A percentile compares a stretch with the other conserved stretches of the same genome.
phyloP scores from a whole-genome alignment of 2,329 filamentous ascomycete genomes.

The Colletotrichum paranaense region DNA sequence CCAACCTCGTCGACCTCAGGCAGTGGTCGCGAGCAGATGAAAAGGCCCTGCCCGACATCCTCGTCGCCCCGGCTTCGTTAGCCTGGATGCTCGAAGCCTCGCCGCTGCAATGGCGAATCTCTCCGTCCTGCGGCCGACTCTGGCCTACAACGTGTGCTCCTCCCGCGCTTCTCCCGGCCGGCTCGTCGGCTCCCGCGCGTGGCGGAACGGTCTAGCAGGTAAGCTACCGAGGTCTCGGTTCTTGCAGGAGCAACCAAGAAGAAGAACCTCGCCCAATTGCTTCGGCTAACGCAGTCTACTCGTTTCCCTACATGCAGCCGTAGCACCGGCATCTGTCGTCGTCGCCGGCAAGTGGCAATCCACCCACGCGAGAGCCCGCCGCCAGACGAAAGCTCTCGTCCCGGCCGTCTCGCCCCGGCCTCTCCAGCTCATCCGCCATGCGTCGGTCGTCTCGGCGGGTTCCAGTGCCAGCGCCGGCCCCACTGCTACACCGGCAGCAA shows the following conservation, averaged over 20 bases:
- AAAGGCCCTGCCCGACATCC: slow-evolving; percentile 6
- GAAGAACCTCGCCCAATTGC: not conserved
- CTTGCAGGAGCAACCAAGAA: too few relatives aligned
- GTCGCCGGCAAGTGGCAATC: slow-evolving; percentile 47
- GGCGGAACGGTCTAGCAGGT: slow-evolving; percentile 11
- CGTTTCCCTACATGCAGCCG: slow-evolving; percentile 6
- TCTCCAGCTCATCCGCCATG: slow-evolving; percentile 52
- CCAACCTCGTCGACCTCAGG: slow-evolving; percentile 1
- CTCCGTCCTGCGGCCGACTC: slow-evolving; percentile 29
- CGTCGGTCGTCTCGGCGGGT: slow-evolving; percentile 41
- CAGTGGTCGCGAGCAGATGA: slow-evolving; percentile 29
- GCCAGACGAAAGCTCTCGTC: slow-evolving; percentile 43
- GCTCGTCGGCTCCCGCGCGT: slow-evolving; percentile 24
- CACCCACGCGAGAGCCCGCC: slow-evolving; percentile 47
- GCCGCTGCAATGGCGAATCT: slow-evolving; percentile 29
- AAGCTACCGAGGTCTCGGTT: not conserved
- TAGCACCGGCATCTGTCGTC: not conserved
- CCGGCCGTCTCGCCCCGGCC: slow-evolving; percentile 42
- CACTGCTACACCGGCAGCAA: slow-evolving; percentile 32
- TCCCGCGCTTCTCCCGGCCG: slow-evolving; percentile 20
- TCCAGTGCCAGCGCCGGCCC: slow-evolving; percentile 40
- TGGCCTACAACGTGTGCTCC: slow-evolving; percentile 28
- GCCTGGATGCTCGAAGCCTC: slow-evolving; percentile 25
- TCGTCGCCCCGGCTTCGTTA: slow-evolving; percentile 28
- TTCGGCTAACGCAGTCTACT: not conserved